Evolutionary conservation across 352 stramenopile species (phyloP).

Genomic region (Globisporangium perplexum): DNA sequence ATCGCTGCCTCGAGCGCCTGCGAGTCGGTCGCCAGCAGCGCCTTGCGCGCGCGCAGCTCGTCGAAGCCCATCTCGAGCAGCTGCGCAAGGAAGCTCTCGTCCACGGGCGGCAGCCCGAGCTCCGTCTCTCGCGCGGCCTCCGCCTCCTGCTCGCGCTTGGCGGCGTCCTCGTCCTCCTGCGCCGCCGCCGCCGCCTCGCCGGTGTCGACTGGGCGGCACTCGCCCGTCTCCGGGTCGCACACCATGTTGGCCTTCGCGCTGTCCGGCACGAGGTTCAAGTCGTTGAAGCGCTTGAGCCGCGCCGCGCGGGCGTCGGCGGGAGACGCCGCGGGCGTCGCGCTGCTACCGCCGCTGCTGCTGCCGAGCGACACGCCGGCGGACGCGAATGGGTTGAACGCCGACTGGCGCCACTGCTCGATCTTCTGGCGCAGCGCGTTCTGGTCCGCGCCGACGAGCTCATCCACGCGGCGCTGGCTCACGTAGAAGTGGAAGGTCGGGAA

Average conservation of each 20-base stretch:
- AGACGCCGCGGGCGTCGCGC: not conserved
- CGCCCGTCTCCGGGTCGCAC: slow-evolving; percentile 56
- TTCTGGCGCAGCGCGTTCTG: slow-evolving; percentile 76
- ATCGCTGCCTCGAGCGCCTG: slow-evolving; percentile 71
- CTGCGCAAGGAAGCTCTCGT: slow-evolving; percentile 59
- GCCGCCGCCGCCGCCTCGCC: not conserved
- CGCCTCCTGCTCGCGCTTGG: slow-evolving; percentile 13
- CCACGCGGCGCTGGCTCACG: slow-evolving; percentile 81
- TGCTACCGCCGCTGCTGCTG: slow-evolving; percentile 21
- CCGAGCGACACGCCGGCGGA: slow-evolving; percentile 65
- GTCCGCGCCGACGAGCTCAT: slow-evolving; percentile 84
- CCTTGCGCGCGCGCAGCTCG: slow-evolving; percentile 75
- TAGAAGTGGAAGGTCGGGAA: slow-evolving; percentile 93
- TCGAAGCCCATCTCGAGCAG: slow-evolving; percentile 85
- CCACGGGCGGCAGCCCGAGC: slow-evolving; percentile 46
- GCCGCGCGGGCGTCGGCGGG: slow-evolving; percentile 64
- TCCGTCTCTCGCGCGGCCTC: slow-evolving; percentile 15
- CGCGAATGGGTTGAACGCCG: slow-evolving; percentile 82
- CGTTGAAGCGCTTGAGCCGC: slow-evolving; percentile 71
- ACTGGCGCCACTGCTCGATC: slow-evolving; percentile 86
- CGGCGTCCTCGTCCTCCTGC: slow-evolving; percentile 13
- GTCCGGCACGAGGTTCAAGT: slow-evolving; percentile 36
- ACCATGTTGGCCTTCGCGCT: slow-evolving; percentile 47
- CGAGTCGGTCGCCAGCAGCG: slow-evolving; percentile 74
- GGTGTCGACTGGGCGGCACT: slow-evolving; percentile 32